Evolutionary conservation across 176 grass and related monocot species (phyloP).

Genomic region (Carex myosuroides): DNA sequence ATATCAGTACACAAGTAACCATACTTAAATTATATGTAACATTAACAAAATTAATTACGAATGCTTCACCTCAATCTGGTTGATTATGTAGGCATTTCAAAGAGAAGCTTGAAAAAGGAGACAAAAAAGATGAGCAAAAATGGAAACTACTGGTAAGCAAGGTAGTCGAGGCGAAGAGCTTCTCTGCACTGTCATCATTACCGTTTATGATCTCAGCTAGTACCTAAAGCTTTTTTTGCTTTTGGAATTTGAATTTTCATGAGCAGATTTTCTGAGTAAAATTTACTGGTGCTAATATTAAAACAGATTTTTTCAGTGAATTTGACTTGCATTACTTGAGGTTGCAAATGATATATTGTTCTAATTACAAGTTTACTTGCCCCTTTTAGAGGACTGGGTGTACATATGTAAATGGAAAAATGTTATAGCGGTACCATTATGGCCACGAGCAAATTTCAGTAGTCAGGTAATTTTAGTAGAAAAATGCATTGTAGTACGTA

Average conservation of each 20-base stretch:
- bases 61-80: not conserved
- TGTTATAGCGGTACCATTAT: not conserved
- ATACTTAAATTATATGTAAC: not conserved
- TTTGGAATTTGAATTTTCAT: not conserved
- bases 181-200: not conserved
- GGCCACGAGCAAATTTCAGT: not conserved
- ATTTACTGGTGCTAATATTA: not conserved
- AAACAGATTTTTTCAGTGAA: not conserved
- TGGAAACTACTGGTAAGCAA: constrained; percentile 61
- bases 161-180: constrained; percentile 41
- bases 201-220: not conserved
- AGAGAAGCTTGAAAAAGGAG: constrained; percentile 44
- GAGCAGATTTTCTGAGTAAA: not conserved
- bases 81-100: constrained; percentile 59
- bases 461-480: not conserved
- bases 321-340: not conserved
- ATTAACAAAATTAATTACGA: not conserved
- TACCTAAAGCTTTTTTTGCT: not conserved
- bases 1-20: not conserved
- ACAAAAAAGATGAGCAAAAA: constrained; percentile 57
- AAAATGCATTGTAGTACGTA: not conserved
- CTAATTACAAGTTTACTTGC: not conserved
- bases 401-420: not conserved
- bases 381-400: not conserved
- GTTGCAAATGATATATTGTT: constrained; percentile 1